Base-by-base conservation (phyloP, 352 stramenopile genomes). In the Phytopythium boreale region DNA sequence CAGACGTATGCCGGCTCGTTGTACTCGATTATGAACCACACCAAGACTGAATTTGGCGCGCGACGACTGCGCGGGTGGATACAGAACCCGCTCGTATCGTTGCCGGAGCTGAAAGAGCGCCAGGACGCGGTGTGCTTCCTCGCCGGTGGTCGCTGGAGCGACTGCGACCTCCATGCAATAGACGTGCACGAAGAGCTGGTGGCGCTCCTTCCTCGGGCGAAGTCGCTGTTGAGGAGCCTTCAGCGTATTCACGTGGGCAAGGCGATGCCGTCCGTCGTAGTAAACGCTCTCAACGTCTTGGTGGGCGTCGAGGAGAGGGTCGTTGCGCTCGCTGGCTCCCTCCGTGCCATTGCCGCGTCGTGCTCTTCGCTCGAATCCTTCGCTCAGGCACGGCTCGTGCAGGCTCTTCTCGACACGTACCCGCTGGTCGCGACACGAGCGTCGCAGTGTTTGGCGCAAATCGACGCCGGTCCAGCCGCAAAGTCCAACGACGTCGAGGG, bases 21-120 rank as follows among this genome's bases (percentile, higher is more conserved):
- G 22, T 70, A 74, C 24, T 77, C 70, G 37, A 74, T 76, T 10
- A 31, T 80, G 26, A 77, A 80, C 27, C 63, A 70, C 22, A 80
- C 73, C 8, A 69, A 72, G 52, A 80, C 73, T 7, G 63, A 67
- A 55, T 69, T 64, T 39, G 73, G 70, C 20, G 68, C 64, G 29
- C 62, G 65, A 44, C 66, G 64, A n/a, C 67, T 80, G 4, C 68
- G 64, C 0, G 62, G 71, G 17, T 80, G 73, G 73, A 74, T 80
- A 36, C 58, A 63, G 17, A 66, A 44, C 27, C 73, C 73, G 14
- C 66, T 71, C 1, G 41, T 29, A n/a, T 68, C 51, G 3, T 17
- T 74, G 37, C 26, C 43, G 12, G 64, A 63, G 20, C 74, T 80
- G 9, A 41, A 56, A 49, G 59, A 72, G 37, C 72, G 72, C 7